Percentiles rank a stretch among this genome's conserved stretches.
Conservation (phyloP, 495 filamentous ascomycete species). For the Hypoxylon fuscum region DNA sequence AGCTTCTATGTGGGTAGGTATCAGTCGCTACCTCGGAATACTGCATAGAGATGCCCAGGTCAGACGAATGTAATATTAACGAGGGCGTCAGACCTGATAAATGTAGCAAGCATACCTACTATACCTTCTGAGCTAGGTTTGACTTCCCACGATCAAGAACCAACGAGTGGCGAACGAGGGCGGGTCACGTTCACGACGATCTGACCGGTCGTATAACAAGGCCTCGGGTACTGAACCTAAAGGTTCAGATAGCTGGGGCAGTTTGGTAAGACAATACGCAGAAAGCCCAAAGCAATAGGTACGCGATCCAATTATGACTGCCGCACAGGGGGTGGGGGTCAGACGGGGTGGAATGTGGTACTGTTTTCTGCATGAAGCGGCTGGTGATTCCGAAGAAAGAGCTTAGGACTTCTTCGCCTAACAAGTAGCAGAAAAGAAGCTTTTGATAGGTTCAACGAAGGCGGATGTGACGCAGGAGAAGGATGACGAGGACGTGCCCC, state of each 20-base stretch:
- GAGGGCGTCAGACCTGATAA: conserved; percentile 17
- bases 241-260: conserved; percentile 18
- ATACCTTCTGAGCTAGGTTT: conserved; percentile 15
- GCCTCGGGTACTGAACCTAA: conserved; percentile 23
- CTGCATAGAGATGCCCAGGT: conserved; percentile 23
- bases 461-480: conserved; percentile 32
- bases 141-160: conserved; percentile 21
- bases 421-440: conserved; percentile 15
- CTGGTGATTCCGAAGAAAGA: conserved; percentile 33
- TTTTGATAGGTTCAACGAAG: conserved; percentile 24
- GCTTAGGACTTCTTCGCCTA: conserved; percentile 14
- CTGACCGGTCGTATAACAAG: conserved; percentile 32
- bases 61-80: conserved; percentile 13
- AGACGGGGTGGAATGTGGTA: conserved; percentile 23
- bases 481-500: conserved; percentile 35
- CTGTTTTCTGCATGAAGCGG: conserved; percentile 33
- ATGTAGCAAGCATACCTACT: conserved; percentile 18
- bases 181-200: conserved; percentile 37
- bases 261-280: conserved; percentile 28
- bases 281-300: conserved; percentile 14
- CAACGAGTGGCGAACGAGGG: conserved; percentile 16
- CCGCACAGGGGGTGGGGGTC: conserved; percentile 33
- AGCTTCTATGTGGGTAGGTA: conserved; percentile 21
- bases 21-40: conserved; percentile 24
- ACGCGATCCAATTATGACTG: conserved; percentile 18